Percentiles rank a stretch among this genome's conserved stretches.
phyloP scores from a whole-genome alignment of 2,329 filamentous ascomycete species.

The Neofusicoccum kwambonambiense region DNA sequence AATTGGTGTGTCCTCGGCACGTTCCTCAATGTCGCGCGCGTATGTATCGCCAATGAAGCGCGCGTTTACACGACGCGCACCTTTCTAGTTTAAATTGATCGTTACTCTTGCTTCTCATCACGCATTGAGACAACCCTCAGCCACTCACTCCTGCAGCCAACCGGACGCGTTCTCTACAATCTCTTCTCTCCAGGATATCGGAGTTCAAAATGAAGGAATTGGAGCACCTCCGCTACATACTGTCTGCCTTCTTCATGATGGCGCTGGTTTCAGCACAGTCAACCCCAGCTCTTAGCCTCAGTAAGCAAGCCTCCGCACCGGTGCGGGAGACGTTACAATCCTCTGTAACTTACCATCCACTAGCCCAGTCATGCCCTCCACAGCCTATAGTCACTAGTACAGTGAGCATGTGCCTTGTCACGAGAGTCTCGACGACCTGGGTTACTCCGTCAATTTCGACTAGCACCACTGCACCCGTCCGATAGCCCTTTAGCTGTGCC shows the following conservation, averaged over 20 bases:
- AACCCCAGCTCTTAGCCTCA: not conserved
- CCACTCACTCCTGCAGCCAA: too few species aligned
- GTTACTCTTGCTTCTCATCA: not conserved
- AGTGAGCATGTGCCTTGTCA: not conserved
- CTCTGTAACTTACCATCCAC: not conserved
- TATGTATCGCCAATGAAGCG: not conserved
- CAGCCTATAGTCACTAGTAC: not conserved
- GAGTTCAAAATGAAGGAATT: too few species aligned
- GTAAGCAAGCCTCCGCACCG: not conserved
- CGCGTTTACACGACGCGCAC: not conserved
- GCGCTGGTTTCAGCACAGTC: not conserved
- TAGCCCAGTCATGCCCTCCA: not conserved
- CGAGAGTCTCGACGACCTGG: not conserved
- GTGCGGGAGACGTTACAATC: too few species aligned
- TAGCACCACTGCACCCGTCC: not conserved
- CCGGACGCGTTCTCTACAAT: not conserved
- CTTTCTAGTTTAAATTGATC: not conserved
- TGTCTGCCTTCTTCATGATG: not conserved
- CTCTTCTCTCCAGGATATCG: too few species aligned
- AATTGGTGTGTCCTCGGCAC: not conserved
- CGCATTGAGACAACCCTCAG: too few species aligned
- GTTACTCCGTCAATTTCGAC: not conserved
- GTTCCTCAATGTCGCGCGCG: not conserved
- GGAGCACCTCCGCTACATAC: too few species aligned
- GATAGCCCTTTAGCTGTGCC: not conserved